A percentile compares a stretch with the other conserved stretches of the same genome.
Evolutionary conservation across 2,329 filamentous ascomycete species (phyloP).

Genomic region (Dothideomycetidae sp.): DNA sequence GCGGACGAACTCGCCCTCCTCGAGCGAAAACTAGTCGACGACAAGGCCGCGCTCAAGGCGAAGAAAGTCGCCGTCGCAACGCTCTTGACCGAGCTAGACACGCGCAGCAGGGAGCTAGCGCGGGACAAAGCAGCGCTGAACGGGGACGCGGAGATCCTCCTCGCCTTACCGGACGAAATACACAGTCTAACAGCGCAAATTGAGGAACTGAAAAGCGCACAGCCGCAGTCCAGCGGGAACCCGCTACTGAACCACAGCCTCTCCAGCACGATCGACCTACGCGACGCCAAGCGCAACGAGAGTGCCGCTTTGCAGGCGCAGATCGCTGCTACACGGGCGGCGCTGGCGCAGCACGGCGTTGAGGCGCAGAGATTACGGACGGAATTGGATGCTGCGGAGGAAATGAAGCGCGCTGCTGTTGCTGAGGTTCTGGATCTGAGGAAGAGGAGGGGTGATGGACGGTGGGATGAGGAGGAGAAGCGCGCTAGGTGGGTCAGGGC

Average conservation of each 20-base stretch:
- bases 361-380: constrained; percentile 52
- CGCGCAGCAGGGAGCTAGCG: constrained; percentile 43
- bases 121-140: constrained; percentile 5
- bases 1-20: constrained; percentile 68
- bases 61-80: constrained; percentile 66
- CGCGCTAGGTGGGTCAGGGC: constrained; percentile 61
- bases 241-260: constrained; percentile 31
- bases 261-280: constrained; percentile 27
- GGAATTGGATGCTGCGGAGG: constrained; percentile 55
- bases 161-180: constrained; percentile 36
- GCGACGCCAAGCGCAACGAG: constrained; percentile 28
- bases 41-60: constrained; percentile 63
- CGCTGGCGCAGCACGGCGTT: constrained; percentile 49
- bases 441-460: constrained; percentile 50
- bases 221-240: constrained; percentile 23
- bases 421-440: constrained; percentile 57
- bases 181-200: constrained; percentile 37
- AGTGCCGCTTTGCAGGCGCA: constrained; percentile 29
- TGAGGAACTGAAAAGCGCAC: constrained; percentile 28
- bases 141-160: constrained; percentile 1
- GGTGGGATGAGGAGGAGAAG: constrained; percentile 60
- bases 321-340: constrained; percentile 39
- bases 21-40: constrained; percentile 52
- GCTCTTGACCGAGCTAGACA: constrained; percentile 59
- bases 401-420: constrained; percentile 48